A percentile compares a stretch with the other conserved stretches of the same genome.
These are phyloP conservation scores for Saccharomycopsis fibuligera DNA, from an alignment of 805 yeast genomes.

Conservation along the genomic window DNA sequence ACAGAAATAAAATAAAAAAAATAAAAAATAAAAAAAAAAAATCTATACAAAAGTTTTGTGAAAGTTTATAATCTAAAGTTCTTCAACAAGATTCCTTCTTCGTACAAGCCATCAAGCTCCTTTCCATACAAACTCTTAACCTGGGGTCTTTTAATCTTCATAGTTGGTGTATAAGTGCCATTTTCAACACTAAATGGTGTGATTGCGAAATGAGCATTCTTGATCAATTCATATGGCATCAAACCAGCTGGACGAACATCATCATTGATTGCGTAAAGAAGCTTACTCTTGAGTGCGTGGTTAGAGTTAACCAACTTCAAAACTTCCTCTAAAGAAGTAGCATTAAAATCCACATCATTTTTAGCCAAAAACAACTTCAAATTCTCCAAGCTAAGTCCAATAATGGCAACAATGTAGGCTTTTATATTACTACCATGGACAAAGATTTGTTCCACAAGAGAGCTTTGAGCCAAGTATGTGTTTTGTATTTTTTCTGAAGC, in stretches of 20 bases:
- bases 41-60: neutral
- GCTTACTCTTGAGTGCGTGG: neutral
- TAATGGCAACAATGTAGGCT: constrained; percentile 44
- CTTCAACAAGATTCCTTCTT: constrained; percentile 30
- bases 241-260: neutral
- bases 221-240: neutral
- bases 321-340: neutral
- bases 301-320: neutral
- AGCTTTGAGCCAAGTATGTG: constrained; percentile 39
- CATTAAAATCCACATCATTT: neutral
- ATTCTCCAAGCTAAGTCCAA: constrained; percentile 40
- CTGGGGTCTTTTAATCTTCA: constrained; percentile 37
- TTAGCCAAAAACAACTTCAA: constrained; percentile 26
- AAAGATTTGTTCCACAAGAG: constrained; percentile 40
- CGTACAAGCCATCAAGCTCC: constrained; percentile 35
- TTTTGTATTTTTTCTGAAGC: constrained; percentile 63
- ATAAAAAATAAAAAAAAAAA: neutral
- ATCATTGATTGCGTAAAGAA: neutral
- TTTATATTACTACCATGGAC: constrained; percentile 51
- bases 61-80: neutral
- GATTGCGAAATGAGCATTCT: constrained; percentile 36
- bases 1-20: neutral
- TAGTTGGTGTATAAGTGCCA: constrained; percentile 50
- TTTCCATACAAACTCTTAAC: constrained; percentile 33
- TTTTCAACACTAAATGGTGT: constrained; percentile 48